phyloP scores from a whole-genome alignment of 225 moss, liverwort and hornwort genomes.

The Antitrichia curtipendula region DNA sequence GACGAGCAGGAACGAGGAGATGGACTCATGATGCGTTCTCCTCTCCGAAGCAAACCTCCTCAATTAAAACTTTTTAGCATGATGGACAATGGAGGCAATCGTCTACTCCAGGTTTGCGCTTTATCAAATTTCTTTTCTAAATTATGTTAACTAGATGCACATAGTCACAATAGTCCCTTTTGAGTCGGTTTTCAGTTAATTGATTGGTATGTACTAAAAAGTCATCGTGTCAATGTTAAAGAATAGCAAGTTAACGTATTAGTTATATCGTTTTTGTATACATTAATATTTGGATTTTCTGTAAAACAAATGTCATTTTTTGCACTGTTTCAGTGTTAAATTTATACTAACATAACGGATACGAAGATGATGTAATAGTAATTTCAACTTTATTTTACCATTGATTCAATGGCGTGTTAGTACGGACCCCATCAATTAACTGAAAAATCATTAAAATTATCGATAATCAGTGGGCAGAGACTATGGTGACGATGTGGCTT shows the following conservation, averaged over 20 bases:
- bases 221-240: background rate
- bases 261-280: background rate
- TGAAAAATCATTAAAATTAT: background rate
- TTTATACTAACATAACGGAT: background rate
- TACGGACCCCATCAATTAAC: no score
- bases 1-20: constrained; percentile 47
- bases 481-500: background rate
- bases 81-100: constrained; percentile 48
- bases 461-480: background rate
- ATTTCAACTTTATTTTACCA: background rate
- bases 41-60: constrained; percentile 19
- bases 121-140: background rate
- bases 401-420: no score
- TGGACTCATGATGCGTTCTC: constrained; percentile 25
- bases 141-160: background rate
- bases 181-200: background rate
- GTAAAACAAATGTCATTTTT: background rate
- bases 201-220: background rate
- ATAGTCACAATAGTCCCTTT: background rate
- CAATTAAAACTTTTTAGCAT: constrained; percentile 39
- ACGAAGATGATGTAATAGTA: background rate
- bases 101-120: constrained; percentile 38
- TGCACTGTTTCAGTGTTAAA: background rate
- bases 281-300: background rate
- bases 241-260: background rate